Evolutionary conservation across 1,139 yeast genomes (phyloP), one percentile per base, ranked within the genome.

Genomic region (Arxiozyma telluris): DNA sequence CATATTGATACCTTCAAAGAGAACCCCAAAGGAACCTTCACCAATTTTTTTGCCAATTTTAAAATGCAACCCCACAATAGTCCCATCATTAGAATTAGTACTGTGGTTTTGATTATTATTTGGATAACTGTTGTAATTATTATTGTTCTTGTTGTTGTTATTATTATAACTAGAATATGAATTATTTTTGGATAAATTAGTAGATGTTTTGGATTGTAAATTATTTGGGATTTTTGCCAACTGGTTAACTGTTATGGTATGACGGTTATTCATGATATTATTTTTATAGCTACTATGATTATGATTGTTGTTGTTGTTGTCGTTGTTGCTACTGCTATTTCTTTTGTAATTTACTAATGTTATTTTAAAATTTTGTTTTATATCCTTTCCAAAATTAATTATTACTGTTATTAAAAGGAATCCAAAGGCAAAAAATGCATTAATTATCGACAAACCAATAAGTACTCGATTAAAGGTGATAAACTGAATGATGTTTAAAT

Each of bases 1-100:
- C 65, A 86, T 77, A 64, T 86, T 86, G 46, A 84, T 78, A 59
- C 94, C 94, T 73, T 86, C 94, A 64, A 86, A 86, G 52, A 86
- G 80, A 42, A 86, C 88, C 55, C 94, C 94, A 69, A 86, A 86
- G 2, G 93, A 85, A 21, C 94, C 94, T 69, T 85, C 94, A 55
- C 94, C 94, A 52, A 86, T 84, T 70, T 86, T 86, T 69, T 85
- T 86, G 49, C 93, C 93, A 52, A 86, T 84, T 63, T 83, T 82
- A 69, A 84, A 86, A 69, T 86, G 93, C 59, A 85, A 75, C 0
- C 94, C 94, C 50, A 86, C 91, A 45, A 85, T 87, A 57, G 70
- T 67, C 1, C 68, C 60, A 53, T 66, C 68, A 48, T 64, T 65
- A 38, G 30, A 15, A 7, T 25, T 23, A 12, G 25, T 41, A 12